These are phyloP conservation scores for Debaryomyces subglobosus DNA, from an alignment of 1,139 yeast species.

Conservation along the genomic window DNA sequence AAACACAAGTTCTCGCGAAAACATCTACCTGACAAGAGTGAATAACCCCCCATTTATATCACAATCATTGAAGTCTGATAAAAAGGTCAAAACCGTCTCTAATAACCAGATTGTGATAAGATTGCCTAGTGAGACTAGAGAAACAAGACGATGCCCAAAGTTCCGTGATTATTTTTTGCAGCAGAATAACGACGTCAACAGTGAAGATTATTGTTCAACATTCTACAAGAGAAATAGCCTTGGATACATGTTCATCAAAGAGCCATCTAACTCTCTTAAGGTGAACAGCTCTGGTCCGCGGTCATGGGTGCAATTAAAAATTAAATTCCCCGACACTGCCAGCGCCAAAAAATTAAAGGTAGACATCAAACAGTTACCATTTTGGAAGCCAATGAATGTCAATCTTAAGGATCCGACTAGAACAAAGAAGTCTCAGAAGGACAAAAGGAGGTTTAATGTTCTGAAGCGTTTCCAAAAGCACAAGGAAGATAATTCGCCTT, in stretches of 20 bases:
- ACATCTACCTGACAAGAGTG: constrained; percentile 25
- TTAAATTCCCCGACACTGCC: constrained; percentile 21
- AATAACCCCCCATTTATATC: constrained; percentile 31
- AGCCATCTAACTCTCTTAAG: constrained; percentile 32
- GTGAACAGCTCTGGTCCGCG: constrained; percentile 31
- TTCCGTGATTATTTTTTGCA: constrained; percentile 2
- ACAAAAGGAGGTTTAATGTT: neutral
- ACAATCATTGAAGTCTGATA: neutral
- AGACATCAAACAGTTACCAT: constrained; percentile 30
- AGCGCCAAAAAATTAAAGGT: constrained; percentile 26
- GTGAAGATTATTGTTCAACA: constrained; percentile 34
- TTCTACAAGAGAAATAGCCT: constrained; percentile 39
- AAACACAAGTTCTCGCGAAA: constrained; percentile 7
- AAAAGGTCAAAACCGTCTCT: neutral
- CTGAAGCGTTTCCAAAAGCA: constrained; percentile 4
- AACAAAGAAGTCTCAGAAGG: constrained; percentile 7
- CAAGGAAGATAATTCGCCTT: neutral
- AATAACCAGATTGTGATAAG: neutral
- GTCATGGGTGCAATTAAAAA: constrained; percentile 33
- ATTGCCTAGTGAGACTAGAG: neutral
- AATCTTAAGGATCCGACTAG: constrained; percentile 11
- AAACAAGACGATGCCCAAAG: neutral
- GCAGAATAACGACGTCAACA: constrained; percentile 9
- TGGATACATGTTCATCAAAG: constrained; percentile 44
- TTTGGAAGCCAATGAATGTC: constrained; percentile 32